A percentile compares a stretch with the other conserved stretches of the same genome.
Conservation (phyloP, 1,284 basidiomycete genomes). For the Takashimella tepidaria region DNA sequence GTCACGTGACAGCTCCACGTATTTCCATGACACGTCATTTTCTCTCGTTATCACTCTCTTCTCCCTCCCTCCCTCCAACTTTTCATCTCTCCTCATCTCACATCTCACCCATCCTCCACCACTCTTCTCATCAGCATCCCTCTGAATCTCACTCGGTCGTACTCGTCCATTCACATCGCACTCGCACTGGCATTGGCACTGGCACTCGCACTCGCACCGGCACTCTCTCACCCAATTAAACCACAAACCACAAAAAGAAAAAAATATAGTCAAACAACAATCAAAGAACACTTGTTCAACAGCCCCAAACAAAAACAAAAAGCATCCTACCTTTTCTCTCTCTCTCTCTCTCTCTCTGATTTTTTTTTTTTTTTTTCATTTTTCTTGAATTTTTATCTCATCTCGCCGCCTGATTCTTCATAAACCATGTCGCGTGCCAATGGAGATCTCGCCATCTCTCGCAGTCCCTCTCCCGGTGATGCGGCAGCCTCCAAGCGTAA, state of each 20-base stretch:
- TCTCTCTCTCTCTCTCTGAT: slow-evolving; percentile 4
- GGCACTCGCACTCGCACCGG: no score
- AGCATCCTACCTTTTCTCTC: slow-evolving; percentile 24
- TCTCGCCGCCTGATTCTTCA: slow-evolving; percentile 2
- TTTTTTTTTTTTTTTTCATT: slow-evolving; percentile 9
- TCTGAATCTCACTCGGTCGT: not conserved
- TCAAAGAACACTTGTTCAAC: no score
- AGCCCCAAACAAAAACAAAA: slow-evolving; percentile 5
- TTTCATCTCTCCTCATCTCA: not conserved
- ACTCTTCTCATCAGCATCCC: not conserved
- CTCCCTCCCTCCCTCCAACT: not conserved
- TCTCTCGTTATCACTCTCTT: not conserved
- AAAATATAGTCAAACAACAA: no score
- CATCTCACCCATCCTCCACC: no score
- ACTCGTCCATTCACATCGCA: no score
- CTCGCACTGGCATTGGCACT: no score
- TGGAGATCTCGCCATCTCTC: not conserved
- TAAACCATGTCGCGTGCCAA: not conserved
- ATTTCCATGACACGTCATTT: not conserved
- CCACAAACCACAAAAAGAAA: no score
- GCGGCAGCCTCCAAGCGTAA: slow-evolving; percentile 37
- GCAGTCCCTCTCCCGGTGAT: slow-evolving; percentile 23
- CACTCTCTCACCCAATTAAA: no score
- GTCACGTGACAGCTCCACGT: no score
- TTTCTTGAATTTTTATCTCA: slow-evolving; percentile 9